These are phyloP conservation scores for Epicoccum sorghinum DNA, from an alignment of 2,329 filamentous ascomycete species.

Conservation along the genomic window DNA sequence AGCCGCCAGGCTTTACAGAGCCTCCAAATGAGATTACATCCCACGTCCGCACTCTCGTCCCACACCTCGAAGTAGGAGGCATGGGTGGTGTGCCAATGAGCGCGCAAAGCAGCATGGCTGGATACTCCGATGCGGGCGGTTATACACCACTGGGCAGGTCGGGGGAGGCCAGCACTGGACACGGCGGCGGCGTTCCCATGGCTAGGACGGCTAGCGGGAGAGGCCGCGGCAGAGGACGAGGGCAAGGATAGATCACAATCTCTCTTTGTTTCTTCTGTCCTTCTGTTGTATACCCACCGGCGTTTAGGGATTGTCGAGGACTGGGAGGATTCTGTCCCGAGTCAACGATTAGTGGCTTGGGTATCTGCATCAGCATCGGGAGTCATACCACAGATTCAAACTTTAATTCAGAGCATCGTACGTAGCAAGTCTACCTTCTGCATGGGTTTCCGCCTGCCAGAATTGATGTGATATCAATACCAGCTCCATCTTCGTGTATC, in stretches of 20 bases:
- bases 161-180: conserved; percentile 35
- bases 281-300: conserved; percentile 8
- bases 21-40: conserved; percentile 43
- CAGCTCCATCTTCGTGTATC: no score
- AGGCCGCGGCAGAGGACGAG: conserved; percentile 42
- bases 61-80: conserved; percentile 41
- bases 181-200: conserved; percentile 44
- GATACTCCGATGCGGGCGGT: conserved; percentile 44
- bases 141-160: conserved; percentile 45
- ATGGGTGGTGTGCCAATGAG: conserved; percentile 50
- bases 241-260: conserved; percentile 2
- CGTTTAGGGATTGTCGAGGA: not conserved
- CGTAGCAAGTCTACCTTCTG: no score
- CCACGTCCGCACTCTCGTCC: conserved; percentile 35
- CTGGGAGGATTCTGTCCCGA: not conserved
- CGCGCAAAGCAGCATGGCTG: conserved; percentile 46
- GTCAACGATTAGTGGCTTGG: not conserved
- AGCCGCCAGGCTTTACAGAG: conserved; percentile 40
- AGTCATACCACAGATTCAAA: not conserved
- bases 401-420: no score
- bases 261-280: not conserved
- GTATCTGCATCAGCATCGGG: not conserved
- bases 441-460: no score
- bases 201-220: conserved; percentile 46
- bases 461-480: no score